These are phyloP conservation scores for Asparagopsis taxiformis DNA, from an alignment of 31 red algal genomes.

Conservation along the genomic window DNA sequence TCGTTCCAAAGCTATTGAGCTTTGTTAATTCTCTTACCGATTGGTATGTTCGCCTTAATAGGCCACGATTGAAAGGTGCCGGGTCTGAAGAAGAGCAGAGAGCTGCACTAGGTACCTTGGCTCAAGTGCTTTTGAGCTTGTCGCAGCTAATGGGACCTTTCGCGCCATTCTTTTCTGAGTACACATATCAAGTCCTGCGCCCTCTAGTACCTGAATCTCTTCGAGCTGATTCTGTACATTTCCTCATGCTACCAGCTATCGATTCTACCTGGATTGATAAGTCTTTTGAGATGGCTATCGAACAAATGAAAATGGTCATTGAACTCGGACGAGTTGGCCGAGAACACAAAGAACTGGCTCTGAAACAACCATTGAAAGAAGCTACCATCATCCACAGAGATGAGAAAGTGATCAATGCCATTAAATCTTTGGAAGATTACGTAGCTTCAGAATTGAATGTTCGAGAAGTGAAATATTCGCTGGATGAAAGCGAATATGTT, in stretches of 20 bases:
- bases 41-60: constrained; percentile 96
- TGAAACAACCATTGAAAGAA: constrained; percentile 85
- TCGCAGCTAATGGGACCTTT: constrained; percentile 93
- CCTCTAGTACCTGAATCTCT: constrained; percentile 37
- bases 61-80: constrained; percentile 85
- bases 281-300: constrained; percentile 76
- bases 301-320: constrained; percentile 79
- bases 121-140: constrained; percentile 70
- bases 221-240: constrained; percentile 86
- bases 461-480: constrained; percentile 53
- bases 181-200: constrained; percentile 75
- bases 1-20: constrained; percentile 71
- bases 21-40: constrained; percentile 94
- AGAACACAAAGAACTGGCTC: constrained; percentile 66
- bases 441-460: constrained; percentile 90
- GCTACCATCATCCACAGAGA: constrained; percentile 76
- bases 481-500: constrained; percentile 74
- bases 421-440: constrained; percentile 71
- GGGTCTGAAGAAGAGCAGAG: constrained; percentile 55
- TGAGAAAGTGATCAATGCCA: constrained; percentile 39
- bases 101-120: constrained; percentile 70
- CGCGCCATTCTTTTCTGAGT: constrained; percentile 91
- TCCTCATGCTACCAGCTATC: constrained; percentile 70
- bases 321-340: constrained; percentile 74
- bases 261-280: constrained; percentile 51